Conservation (phyloP, 805 yeast genomes). For the Candida sakaeoensis region DNA sequence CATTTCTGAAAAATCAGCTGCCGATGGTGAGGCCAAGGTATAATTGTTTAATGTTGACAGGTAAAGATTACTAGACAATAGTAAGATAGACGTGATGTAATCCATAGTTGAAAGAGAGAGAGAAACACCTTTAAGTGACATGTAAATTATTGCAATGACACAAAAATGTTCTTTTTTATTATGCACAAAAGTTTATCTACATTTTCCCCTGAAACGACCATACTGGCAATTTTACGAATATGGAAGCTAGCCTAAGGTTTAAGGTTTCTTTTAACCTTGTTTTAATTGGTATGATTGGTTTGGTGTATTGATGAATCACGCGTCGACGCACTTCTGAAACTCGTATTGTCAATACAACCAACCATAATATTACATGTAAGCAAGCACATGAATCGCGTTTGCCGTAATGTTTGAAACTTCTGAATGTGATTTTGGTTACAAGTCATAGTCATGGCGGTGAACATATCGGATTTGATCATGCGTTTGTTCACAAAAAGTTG, state of each 20-base stretch:
- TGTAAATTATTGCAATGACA: too few relatives aligned
- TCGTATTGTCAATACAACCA: not conserved
- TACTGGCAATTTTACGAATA: not conserved
- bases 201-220: not conserved
- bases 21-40: too few relatives aligned
- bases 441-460: too few relatives aligned
- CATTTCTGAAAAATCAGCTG: too few relatives aligned
- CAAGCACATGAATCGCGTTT: too few relatives aligned
- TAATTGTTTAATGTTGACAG: too few relatives aligned
- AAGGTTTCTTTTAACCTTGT: not conserved
- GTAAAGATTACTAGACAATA: constrained; percentile 4
- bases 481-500: not conserved
- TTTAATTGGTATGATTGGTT: not conserved
- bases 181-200: not conserved
- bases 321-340: not conserved
- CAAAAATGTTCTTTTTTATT: not conserved
- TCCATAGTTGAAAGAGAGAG: constrained; percentile 1
- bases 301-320: not conserved
- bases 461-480: not conserved
- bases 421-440: too few relatives aligned
- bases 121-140: not conserved
- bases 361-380: not conserved
- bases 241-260: too few relatives aligned
- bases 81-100: constrained; percentile 7
- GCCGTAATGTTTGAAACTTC: too few relatives aligned